Base-by-base conservation (phyloP, 2,329 filamentous ascomycete genomes). In the Colletotrichum lupini region DNA sequence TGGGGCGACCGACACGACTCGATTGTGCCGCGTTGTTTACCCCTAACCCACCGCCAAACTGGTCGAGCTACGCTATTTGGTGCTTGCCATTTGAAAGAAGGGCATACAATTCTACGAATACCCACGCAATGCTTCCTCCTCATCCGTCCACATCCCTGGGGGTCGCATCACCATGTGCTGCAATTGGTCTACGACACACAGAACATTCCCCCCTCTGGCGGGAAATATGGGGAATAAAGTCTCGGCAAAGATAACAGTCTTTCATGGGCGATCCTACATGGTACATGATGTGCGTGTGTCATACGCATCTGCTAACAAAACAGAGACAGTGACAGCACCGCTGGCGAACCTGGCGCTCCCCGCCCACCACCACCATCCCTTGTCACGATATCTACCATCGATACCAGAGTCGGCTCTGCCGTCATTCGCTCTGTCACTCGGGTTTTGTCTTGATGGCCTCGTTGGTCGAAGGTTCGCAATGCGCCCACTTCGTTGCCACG, bases 241-340 rank as follows among this genome's bases (percentile, higher is more conserved):
- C 70, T 73, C 35, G 70, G 70, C 70, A 73, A 73, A 73, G 70
- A 73, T 73, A 73, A 73, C 70, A 55, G 24, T 60, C 46, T 60
- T 30, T 64, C 60, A 57, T 60, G 7, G 28, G 9, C 14, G 19
- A 60, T 61, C 22, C 46, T 46, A n/a, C 9, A n/a, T 53, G 59
- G 30, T 32, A 26, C n/a, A 53, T 30, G 28, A 28, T 42, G 37
- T 42, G 37, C 37, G 37, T 53, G 60, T 63, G 60, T 72, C 68
- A 72, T 68, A 52, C 32, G 16, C 49, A 61, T 67, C 63, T 72
- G 68, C 68, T 30, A 68, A 63, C 49, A 49, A 26, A n/a, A 59
- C 28, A 61, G 19, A 32, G 42, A 49, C 19, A 49, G 42, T 5
- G 42, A 49, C 8, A 49, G 19, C 42, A 49, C 8, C 42, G 42